These are phyloP conservation scores for Gentiana straminea DNA, from an alignment of 257 asterid genomes.

Conservation along the genomic window DNA sequence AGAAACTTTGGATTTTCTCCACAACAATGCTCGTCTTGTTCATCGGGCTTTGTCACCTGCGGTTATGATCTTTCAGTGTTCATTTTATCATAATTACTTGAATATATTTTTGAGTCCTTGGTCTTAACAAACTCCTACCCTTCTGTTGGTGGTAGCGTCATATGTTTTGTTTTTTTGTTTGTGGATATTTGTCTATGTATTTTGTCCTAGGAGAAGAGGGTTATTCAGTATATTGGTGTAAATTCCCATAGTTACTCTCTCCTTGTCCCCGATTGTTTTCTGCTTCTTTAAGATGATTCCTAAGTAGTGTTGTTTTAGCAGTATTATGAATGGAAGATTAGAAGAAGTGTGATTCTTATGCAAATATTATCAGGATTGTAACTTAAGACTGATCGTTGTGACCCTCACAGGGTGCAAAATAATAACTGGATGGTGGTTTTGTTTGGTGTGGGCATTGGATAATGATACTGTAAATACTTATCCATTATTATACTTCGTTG, in stretches of 20 bases:
- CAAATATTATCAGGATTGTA: no score
- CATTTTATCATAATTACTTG: background rate
- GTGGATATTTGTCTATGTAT: background rate
- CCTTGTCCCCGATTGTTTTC: background rate
- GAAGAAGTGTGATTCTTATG: no score
- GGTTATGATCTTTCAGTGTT: slow-evolving; percentile 34
- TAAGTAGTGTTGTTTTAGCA: background rate
- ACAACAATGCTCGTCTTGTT: slow-evolving; percentile 83
- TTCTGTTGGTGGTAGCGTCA: background rate
- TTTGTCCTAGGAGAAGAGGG: background rate
- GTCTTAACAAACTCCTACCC: background rate
- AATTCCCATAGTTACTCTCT: no score
- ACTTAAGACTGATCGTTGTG: no score
- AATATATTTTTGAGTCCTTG: background rate
- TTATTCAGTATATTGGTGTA: no score
- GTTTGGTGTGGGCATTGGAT: no score
- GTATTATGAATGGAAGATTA: no score
- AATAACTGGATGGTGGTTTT: no score
- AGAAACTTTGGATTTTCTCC: slow-evolving; percentile 94
- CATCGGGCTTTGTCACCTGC: slow-evolving; percentile 91
- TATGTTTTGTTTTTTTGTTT: background rate
- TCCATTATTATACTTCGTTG: no score
- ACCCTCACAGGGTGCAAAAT: no score
- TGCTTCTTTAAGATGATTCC: background rate
- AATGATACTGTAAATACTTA: no score